These are phyloP conservation scores for Sisymbrium irio DNA, from an alignment of 345 rosid genomes.

Conservation along the genomic window DNA sequence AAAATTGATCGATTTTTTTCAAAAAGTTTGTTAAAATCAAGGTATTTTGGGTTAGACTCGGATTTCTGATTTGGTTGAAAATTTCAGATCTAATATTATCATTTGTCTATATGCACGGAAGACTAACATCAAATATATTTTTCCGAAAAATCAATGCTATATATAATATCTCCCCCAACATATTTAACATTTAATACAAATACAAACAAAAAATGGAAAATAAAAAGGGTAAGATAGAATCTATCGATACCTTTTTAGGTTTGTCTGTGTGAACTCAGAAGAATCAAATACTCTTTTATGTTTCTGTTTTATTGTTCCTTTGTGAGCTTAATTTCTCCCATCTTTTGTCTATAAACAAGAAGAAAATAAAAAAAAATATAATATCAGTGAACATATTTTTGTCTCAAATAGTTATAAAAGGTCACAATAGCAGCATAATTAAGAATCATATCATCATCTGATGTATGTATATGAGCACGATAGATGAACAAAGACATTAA, in stretches of 20 bases:
- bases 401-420: background rate
- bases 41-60: too few species aligned
- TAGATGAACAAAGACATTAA: background rate
- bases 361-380: background rate
- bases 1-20: too few species aligned
- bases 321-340: background rate
- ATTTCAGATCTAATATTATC: too few species aligned
- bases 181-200: background rate
- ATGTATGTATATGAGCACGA: background rate
- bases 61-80: too few species aligned
- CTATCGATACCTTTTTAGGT: background rate
- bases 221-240: constrained; percentile 16
- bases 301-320: background rate
- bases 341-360: constrained; percentile 3
- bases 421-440: background rate
- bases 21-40: too few species aligned
- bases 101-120: too few species aligned
- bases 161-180: too few species aligned
- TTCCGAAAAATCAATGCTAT: too few species aligned
- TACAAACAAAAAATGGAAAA: background rate
- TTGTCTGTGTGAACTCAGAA: background rate
- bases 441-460: background rate
- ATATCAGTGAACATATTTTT: background rate
- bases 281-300: background rate
- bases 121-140: too few species aligned